Base-by-base conservation (phyloP, 2,329 filamentous ascomycete species). In the Coniochaeta ligniaria region DNA sequence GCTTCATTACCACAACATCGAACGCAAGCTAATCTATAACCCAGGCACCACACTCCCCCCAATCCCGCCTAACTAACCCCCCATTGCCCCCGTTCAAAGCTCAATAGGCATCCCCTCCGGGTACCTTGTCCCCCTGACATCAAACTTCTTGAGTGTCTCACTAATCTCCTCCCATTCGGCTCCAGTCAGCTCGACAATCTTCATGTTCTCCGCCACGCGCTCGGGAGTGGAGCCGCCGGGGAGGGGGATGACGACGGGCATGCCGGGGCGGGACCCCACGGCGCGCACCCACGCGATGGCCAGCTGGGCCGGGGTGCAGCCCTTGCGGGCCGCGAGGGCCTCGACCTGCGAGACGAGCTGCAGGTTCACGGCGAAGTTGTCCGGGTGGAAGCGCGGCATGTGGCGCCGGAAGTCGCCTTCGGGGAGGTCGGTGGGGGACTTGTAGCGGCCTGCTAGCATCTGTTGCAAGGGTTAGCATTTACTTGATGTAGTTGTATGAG, bases 351-450 rank as follows among this genome's bases (percentile, higher is more conserved):
- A 64, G 11, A 86, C 84, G 6, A 92, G 78, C 68, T 84, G 72
- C 9, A 90, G 66, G 71, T 91, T 92, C 69, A 81, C 79, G 41
- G 81, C 75, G 66, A 91, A 88, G 63, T 82, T 83, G 12, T 81
- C 86, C 1, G 79, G 76, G 63, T 83, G 79, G 74, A 90, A 91
- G 24, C 86, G 80, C 6, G 87, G 87, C 24, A 78, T 68, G 20
- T 65, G 59, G 22, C 71, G 74, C 24, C 80, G 72, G 45, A 76
- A 66, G 67, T 85, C 82, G 41, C 76, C 76, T 54, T 82, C 73
- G 3, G 79, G 78, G 41, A 90, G 73, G 65, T 90, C 87, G 1
- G 81, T 74, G 14, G 63, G 58, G 16, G 74, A 78, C 68, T 79
- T 82, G 72, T 85, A 75, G 63, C 80, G 71, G 7, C 83, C 83